Base-by-base conservation (phyloP, 768 basidiomycete species). In the Boletus barrowsii region DNA sequence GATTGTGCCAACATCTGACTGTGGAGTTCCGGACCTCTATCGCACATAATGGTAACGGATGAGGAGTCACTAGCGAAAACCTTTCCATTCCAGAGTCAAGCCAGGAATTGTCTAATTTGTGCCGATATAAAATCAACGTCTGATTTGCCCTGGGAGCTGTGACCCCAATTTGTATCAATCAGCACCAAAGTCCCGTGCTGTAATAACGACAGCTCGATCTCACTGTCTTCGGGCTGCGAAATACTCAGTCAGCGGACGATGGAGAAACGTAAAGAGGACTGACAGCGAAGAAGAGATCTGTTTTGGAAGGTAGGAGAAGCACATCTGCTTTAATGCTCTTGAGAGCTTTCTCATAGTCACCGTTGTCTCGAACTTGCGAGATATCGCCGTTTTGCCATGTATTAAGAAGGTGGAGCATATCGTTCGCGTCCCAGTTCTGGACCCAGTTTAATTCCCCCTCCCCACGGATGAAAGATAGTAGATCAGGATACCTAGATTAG, bases 271-370 rank as follows among this genome's bases (percentile, higher is more conserved):
- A 6, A 36, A 35, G 11, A 35, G 37, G 8, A 47, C 58, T 42
- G 44, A 82, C 80, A 29, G 81, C 74, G 62, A 83, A 83, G 59
- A 80, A 82, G 30, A 83, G 62, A 57, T 84, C 82, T 6, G 81
- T 81, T 69, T 77, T 82, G 55, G 75, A 75, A 4, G 82, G 81
- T 75, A 83, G 79, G 36, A 84, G 76, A 52, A 83, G 65, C 0
- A 79, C 80, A 45, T 75, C 76, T 8, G 81, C 80, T 54, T 76
- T 76, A 63, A 83, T 78, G 35, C 62, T 64, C 5, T 60, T 62
- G 49, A 83, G 62, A 48, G 72, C 70, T 26, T 68, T 73, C 42
- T 63, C 68, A 30, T 78, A 70, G 56, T 81, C 71, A 9, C 78
- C 79, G 1, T 69, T 68, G 54, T 79, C 73, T 22, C 73, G 67